Evolutionary conservation across 2,329 filamentous ascomycete genomes (phyloP).

Genomic region (Hymenoscyphus fructigenus): DNA sequence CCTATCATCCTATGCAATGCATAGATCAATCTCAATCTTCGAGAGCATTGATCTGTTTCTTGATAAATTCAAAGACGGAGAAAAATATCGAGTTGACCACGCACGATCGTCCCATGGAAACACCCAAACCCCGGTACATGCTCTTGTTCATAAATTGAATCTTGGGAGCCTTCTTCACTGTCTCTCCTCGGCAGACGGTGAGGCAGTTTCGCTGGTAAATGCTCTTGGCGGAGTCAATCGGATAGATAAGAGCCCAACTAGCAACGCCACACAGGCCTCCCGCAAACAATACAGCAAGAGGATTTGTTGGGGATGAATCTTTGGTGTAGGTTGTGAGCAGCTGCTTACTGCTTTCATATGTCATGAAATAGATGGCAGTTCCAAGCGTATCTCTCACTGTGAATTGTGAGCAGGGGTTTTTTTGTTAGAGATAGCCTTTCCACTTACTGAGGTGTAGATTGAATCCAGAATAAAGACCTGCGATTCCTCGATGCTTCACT

Average conservation of each 20-base stretch:
- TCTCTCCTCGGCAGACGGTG: conserved; percentile 64
- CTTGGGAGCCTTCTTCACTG: conserved; percentile 62
- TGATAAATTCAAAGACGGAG: conserved; percentile 81
- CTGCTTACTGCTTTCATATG: conserved; percentile 85
- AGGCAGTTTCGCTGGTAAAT: conserved; percentile 83
- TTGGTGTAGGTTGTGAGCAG: conserved; percentile 72
- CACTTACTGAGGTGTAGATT: conserved; percentile 71
- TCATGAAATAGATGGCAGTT: conserved; percentile 84
- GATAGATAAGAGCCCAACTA: conserved; percentile 66
- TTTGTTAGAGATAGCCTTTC: not conserved
- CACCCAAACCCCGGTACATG: conserved; percentile 81
- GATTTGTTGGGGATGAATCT: conserved; percentile 72
- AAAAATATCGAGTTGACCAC: conserved; percentile 89
- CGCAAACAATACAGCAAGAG: conserved; percentile 73
- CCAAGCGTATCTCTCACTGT: conserved; percentile 79
- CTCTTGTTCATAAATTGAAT: conserved; percentile 75
- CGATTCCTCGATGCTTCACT: conserved; percentile 68
- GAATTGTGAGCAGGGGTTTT: conserved; percentile 12
- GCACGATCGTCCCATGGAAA: conserved; percentile 80
- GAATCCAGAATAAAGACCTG: conserved; percentile 79
- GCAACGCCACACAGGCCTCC: conserved; percentile 81
- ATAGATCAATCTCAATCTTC: conserved; percentile 32
- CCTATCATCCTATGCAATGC: conserved; percentile 13
- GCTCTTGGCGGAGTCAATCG: conserved; percentile 80
- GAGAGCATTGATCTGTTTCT: conserved; percentile 52